These are phyloP conservation scores for Tuber brumale DNA, from an alignment of 495 filamentous ascomycete species.

Conservation along the genomic window DNA sequence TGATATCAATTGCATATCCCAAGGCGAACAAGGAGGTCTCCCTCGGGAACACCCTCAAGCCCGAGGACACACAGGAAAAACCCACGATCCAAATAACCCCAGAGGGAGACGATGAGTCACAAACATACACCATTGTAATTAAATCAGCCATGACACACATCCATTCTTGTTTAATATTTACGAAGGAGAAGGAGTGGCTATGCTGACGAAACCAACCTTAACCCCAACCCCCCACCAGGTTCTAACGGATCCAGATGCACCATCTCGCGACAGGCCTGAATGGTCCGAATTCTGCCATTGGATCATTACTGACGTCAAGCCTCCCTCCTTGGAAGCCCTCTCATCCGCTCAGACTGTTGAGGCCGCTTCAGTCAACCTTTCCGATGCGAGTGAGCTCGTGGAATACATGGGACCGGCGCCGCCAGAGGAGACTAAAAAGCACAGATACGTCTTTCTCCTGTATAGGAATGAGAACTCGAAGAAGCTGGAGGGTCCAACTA, in stretches of 20 bases:
- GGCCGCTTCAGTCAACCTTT: conserved; percentile 22
- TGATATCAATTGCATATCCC: conserved; percentile 51
- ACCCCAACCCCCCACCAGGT: conserved; percentile 26
- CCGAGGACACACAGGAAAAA: conserved; percentile 47
- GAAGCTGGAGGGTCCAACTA: conserved; percentile 51
- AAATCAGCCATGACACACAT: conserved; percentile 4
- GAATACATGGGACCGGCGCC: conserved; percentile 57
- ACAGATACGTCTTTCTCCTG: conserved; percentile 62
- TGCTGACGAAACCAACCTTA: conserved; percentile 12
- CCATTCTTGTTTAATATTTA: conserved; percentile 7
- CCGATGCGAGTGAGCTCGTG: conserved; percentile 48
- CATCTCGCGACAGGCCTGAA: conserved; percentile 56
- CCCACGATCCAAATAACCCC: conserved; percentile 49
- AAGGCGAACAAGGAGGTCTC: conserved; percentile 45
- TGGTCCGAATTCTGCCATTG: conserved; percentile 70
- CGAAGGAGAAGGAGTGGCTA: conserved; percentile 2
- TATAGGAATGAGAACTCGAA: conserved; percentile 46
- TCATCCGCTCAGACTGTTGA: conserved; percentile 18
- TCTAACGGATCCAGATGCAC: conserved; percentile 66
- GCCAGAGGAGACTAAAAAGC: conserved; percentile 59
- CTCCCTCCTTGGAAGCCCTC: conserved; percentile 24
- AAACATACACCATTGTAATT: conserved; percentile 34
- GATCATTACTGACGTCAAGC: conserved; percentile 51
- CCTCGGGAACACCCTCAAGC: conserved; percentile 58
- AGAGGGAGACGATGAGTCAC: conserved; percentile 28